Conservation (phyloP, 495 filamentous ascomycete genomes). For the Platismatia glauca region DNA sequence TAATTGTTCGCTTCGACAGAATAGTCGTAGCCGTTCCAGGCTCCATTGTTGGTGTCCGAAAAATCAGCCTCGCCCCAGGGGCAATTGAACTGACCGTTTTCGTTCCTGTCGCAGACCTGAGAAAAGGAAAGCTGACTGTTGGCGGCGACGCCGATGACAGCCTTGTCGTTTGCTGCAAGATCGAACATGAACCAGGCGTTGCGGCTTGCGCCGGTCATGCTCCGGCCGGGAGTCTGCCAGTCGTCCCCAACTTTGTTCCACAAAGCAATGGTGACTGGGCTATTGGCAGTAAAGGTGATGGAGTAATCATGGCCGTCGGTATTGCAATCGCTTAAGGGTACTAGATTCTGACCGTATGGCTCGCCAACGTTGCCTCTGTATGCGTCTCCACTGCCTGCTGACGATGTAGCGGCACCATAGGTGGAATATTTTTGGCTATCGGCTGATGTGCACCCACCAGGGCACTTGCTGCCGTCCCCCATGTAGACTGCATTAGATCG, state of each 20-base stretch:
- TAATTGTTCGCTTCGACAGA: constrained; percentile 18
- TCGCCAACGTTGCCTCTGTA: constrained; percentile 41
- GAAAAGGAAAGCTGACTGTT: constrained; percentile 33
- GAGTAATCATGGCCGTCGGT: constrained; percentile 40
- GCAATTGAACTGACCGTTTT: constrained; percentile 30
- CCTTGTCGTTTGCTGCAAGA: constrained; percentile 29
- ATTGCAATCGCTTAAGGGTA: constrained; percentile 31
- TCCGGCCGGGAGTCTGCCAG: constrained; percentile 22
- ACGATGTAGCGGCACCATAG: constrained; percentile 5
- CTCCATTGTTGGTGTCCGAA: constrained; percentile 23
- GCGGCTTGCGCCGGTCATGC: constrained; percentile 35
- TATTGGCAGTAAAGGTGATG: constrained; percentile 32
- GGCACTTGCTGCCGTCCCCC: constrained; percentile 11
- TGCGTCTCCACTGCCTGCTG: constrained; percentile 21
- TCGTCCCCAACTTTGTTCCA: constrained; percentile 46
- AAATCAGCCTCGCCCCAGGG: constrained; percentile 52
- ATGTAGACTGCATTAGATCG: constrained; percentile 4
- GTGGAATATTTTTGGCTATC: constrained; percentile 4
- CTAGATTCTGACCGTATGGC: constrained; percentile 49
- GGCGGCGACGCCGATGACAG: constrained; percentile 41
- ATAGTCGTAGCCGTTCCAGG: constrained; percentile 22
- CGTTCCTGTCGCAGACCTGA: constrained; percentile 19
- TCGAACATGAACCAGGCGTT: constrained; percentile 37
- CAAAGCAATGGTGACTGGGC: constrained; percentile 38
- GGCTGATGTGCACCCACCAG: constrained; percentile 13